phyloP scores from a whole-genome alignment of 768 basidiomycete species.

The Lactarius evosmus region DNA sequence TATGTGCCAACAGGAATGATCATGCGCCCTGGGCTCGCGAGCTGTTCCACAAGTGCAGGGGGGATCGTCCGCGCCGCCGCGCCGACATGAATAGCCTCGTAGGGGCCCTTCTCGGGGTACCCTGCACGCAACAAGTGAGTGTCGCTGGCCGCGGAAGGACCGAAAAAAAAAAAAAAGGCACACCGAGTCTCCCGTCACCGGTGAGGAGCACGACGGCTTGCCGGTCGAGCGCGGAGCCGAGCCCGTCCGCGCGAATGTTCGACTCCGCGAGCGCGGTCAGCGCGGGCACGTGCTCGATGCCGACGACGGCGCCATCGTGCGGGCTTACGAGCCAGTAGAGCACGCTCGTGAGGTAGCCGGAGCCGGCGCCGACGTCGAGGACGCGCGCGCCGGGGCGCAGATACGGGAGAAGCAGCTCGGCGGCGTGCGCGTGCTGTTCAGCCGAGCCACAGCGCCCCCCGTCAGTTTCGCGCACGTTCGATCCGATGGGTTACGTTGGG shows the following conservation, averaged over 20 bases:
- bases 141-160: neutral
- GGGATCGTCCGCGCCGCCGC: slow-evolving; percentile 83
- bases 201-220: slow-evolving; percentile 58
- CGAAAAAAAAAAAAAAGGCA: slow-evolving; percentile 19
- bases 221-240: slow-evolving; percentile 50
- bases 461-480: neutral
- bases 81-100: slow-evolving; percentile 85
- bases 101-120: slow-evolving; percentile 30
- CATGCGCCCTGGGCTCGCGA: slow-evolving; percentile 75
- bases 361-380: slow-evolving; percentile 88
- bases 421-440: slow-evolving; percentile 76
- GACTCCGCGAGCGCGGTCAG: slow-evolving; percentile 65
- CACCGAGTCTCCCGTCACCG: slow-evolving; percentile 82
- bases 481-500: too few relatives aligned
- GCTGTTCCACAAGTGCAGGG: slow-evolving; percentile 67
- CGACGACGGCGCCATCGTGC: slow-evolving; percentile 55
- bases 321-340: slow-evolving; percentile 65
- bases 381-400: slow-evolving; percentile 69
- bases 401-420: slow-evolving; percentile 70
- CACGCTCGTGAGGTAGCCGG: slow-evolving; percentile 82
- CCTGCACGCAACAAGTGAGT: slow-evolving; percentile 20
- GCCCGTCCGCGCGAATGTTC: slow-evolving; percentile 68
- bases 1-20: slow-evolving; percentile 82
- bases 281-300: slow-evolving; percentile 87
- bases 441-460: too few relatives aligned